Evolutionary conservation across 805 yeast genomes (phyloP).

Genomic region (Candida incommunis): DNA sequence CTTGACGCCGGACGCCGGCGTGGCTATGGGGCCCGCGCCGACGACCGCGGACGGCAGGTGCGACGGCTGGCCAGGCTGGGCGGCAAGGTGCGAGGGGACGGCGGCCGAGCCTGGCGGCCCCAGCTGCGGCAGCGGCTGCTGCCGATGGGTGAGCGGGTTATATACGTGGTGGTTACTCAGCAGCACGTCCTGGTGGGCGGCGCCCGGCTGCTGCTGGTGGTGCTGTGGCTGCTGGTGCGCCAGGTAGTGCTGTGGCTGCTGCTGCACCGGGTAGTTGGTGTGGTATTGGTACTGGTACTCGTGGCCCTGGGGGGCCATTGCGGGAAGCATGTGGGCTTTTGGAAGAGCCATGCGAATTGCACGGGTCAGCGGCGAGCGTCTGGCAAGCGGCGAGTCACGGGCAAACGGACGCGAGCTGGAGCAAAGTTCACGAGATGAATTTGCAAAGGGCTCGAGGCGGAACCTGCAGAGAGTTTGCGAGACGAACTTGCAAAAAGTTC

Average conservation of each 20-base stretch:
- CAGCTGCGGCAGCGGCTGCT: slow-evolving; percentile 1
- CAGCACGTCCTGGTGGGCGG: background rate
- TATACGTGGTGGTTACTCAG: background rate
- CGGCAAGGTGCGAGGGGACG: background rate
- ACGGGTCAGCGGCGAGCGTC: too few species aligned
- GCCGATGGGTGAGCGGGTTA: background rate
- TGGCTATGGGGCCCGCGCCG: background rate
- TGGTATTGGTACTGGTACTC: background rate
- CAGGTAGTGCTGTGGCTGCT: slow-evolving; percentile 1
- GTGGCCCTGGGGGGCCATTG: background rate
- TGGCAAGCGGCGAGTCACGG: too few species aligned
- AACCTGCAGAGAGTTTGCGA: too few species aligned
- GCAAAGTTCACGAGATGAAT: too few species aligned
- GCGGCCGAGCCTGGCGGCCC: background rate
- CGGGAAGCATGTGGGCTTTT: background rate
- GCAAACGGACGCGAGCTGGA: too few species aligned
- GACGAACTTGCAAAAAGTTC: too few species aligned
- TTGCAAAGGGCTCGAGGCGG: too few species aligned
- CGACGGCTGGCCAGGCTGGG: too few species aligned
- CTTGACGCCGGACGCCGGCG: slow-evolving; percentile 17
- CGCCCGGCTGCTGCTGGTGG: background rate
- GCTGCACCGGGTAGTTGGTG: background rate
- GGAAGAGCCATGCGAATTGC: too few species aligned
- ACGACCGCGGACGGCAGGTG: too few species aligned
- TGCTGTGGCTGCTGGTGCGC: background rate